Evolutionary conservation across 2,329 filamentous ascomycete species (phyloP), one percentile per base, ranked within the genome.

Genomic region (Thielaviopsis cerberus): DNA sequence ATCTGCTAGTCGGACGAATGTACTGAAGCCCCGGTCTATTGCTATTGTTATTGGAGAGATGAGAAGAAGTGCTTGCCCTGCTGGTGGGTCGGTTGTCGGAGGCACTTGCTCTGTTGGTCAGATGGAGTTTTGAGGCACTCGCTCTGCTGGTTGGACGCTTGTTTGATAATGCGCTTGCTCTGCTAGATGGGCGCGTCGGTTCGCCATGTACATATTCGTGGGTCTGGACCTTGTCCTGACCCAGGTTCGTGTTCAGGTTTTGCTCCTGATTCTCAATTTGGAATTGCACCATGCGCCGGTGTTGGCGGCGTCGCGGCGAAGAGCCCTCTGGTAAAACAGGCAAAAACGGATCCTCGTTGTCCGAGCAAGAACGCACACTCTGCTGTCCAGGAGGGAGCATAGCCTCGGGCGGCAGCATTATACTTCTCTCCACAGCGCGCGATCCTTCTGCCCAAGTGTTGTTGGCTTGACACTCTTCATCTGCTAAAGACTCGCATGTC

Each of bases 281-380:
- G 24, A 23, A 20, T 30, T 26, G 53, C 10, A 17, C 45, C 24
- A 37, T 45, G 10, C 37, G 34, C 51, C 54, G 51, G n/a, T 30
- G 13, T 8, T 53, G 23, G 24, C 55, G 52, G n/a, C 55, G 58
- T 8, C 59, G 57, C 7, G 0, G 68, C 15, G 74, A 77, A 15
- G 72, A 71, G 1, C 76, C 76, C 61, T 76, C 72, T 4, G 77
- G 77, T 61, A 81, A 74, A 52, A 65, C 67, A 23, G 78, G 77
- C 57, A 82, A 68, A 62, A 56, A 11, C 66, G 67, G 24, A 11
- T 22, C 17, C 23, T 58, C 59, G 17, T 50, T 51, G n/a, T 61
- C 56, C 1, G 53, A 48, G 22, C 25, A 27, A 48, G n/a, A 22
- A 48, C 41, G 20, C 41, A 48, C n/a, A 6, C n/a, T 22, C 15